A percentile compares a stretch with the other conserved stretches of the same genome.
phyloP scores from a whole-genome alignment of 352 stramenopile genomes.

The Pilasporangium apinafurcum region DNA sequence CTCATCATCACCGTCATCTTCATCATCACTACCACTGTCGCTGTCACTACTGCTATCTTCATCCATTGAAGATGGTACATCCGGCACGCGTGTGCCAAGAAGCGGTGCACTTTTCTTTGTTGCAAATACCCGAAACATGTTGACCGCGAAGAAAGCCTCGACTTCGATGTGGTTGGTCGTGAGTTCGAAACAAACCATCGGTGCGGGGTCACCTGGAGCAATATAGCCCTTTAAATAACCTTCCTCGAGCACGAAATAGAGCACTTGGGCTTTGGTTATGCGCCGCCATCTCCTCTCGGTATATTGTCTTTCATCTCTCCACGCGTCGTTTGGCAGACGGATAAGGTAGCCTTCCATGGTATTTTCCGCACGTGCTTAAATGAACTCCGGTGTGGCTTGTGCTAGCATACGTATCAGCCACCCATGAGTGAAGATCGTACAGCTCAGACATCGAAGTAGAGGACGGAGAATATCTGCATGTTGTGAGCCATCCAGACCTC shows the following conservation, averaged over 20 bases:
- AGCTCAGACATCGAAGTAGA: too few relatives aligned
- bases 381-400: not conserved
- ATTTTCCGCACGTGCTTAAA: not conserved
- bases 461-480: too few relatives aligned
- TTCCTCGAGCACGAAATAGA: slow-evolving; percentile 68
- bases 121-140: slow-evolving; percentile 55
- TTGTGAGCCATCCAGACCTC: too few relatives aligned
- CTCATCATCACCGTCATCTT: slow-evolving; percentile 15
- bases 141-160: slow-evolving; percentile 55
- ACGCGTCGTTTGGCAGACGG: slow-evolving; percentile 27
- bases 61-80: not conserved
- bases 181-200: slow-evolving; percentile 52
- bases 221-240: slow-evolving; percentile 50
- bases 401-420: not conserved
- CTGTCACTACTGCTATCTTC: slow-evolving; percentile 4
- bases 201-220: slow-evolving; percentile 22
- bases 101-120: slow-evolving; percentile 7
- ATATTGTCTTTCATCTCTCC: slow-evolving; percentile 6
- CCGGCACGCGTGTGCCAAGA: not conserved
- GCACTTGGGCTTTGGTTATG: slow-evolving; percentile 16
- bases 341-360: slow-evolving; percentile 76
- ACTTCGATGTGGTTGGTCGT: slow-evolving; percentile 54
- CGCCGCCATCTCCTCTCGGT: not conserved
- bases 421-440: slow-evolving; percentile 1
- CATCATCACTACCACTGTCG: slow-evolving; percentile 16